Base-by-base conservation (phyloP, 345 rosid genomes). In the Mangifera indica region DNA sequence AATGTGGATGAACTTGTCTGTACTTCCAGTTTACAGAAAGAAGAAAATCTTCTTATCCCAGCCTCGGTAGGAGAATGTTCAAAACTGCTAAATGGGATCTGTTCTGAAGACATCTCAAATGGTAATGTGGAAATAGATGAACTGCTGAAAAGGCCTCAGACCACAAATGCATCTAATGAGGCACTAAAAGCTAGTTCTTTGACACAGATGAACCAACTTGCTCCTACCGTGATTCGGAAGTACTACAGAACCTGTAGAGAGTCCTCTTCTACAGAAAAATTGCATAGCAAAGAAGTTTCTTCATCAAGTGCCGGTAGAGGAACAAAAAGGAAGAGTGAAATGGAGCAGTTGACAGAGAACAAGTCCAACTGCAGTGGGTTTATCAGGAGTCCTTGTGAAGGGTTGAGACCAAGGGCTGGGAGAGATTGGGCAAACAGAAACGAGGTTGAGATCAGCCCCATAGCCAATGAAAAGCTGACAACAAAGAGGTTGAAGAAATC, bases 331-430 rank as follows among this genome's bases (percentile, higher is more conserved):
- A 87, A 68, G 75, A 80, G 78, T 68, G 86, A 85, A 76, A 37
- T 72, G 73, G 94, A 85, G 76, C 67, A 62, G 75, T 68, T 72
- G 71, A 67, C 77, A 8, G 84, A 84, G 60, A 77, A 76, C 68
- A 75, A 80, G 59, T 49, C 62, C 22, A 62, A 60, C 60, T 42
- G 66, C 72, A 62, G 74, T 69, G 85, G 83, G 77, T 96, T 91
- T 73, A 89, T 91, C 51, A 87, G 83, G 85, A 80, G 99, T 77
- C 99, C 99, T 58, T 96, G 99, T 78, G 98, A 96, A 93, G 93
- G 99, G 54, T 82, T 96, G 86, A 95, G 99, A 79, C 82, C 97
- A 25, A 87, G 97, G 83, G 81, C 81, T 7, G 72, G 69, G 72
- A 86, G 82, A 82, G 84, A 83, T 49, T 60, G 57, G 42, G 56